phyloP scores from a whole-genome alignment of 495 filamentous ascomycete genomes.

The Trichoderma orchidacearum region DNA sequence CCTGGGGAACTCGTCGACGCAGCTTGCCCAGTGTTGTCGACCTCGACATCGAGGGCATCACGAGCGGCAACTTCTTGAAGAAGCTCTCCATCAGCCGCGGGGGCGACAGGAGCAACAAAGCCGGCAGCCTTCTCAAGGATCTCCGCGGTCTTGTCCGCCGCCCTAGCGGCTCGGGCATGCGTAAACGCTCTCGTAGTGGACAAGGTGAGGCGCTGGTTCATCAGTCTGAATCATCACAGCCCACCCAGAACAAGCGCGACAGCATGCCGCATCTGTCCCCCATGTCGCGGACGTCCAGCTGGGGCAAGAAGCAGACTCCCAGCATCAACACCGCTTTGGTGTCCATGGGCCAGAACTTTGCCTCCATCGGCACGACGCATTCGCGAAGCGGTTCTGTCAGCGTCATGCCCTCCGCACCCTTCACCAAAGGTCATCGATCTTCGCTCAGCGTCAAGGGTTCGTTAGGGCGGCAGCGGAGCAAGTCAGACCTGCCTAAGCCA shows the following conservation, averaged over 20 bases:
- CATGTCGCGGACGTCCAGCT: conserved; percentile 39
- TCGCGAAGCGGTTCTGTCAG: conserved; percentile 45
- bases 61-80: conserved; percentile 45
- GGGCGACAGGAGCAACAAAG: conserved; percentile 24
- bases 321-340: conserved; percentile 51
- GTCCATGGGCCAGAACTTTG: conserved; percentile 46
- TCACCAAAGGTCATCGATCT: conserved; percentile 30
- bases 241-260: conserved; percentile 20
- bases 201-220: neutral
- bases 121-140: conserved; percentile 26
- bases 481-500: conserved; percentile 52
- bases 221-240: neutral
- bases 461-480: conserved; percentile 53
- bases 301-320: conserved; percentile 45
- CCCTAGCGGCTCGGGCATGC: conserved; percentile 21
- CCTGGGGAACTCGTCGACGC: conserved; percentile 54
- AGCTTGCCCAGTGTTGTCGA: conserved; percentile 36
- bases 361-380: conserved; percentile 45
- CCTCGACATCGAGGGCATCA: conserved; percentile 45
- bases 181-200: neutral
- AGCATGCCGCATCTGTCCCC: conserved; percentile 40
- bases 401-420: conserved; percentile 35
- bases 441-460: conserved; percentile 34
- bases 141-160: conserved; percentile 42
- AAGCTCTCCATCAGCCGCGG: conserved; percentile 42